Evolutionary conservation across 225 moss, liverwort and hornwort species (phyloP), one percentile per base, ranked within the genome.

Genomic region (Pleurozium schreberi): DNA sequence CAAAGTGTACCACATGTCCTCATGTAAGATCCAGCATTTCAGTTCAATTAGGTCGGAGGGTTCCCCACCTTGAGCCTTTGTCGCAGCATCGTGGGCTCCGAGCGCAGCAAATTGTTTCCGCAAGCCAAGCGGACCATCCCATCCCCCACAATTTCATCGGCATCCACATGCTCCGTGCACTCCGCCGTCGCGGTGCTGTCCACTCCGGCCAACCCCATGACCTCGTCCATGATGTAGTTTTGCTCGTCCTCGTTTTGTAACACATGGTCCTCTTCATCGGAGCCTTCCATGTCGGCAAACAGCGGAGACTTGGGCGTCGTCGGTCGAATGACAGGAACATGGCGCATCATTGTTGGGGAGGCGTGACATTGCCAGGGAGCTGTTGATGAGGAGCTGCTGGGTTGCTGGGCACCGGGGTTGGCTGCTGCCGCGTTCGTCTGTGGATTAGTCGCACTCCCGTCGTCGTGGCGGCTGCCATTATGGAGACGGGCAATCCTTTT

Each of bases 191-290:
- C 90, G 9, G 80, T 80, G 8, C 83, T 89, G 64, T 93, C 90
- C 49, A 90, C 93, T 42, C 91, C 91, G 7, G 55, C 88, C 73
- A 93, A 92, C 5, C 93, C 95, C 89, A 97, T 93, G 18, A 92
- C 96, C 84, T 97, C 95, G 6, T 94, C 93, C 91, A 98, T 95
- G 61, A 95, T 83, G 50, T 95, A 96, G 66, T 90, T 92, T 79
- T 96, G 96, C 47, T 97, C 96, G 38, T 97, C 98, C 78, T 95
- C 96, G 60, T 95, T 96, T 71, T 94, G 94, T 28, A 99, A 52
- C 12, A 97, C 96, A 63, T 99, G 96, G 87, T 99, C 97, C 85
- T 97, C 98, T 86, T 99, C 98, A 55, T 99, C 98, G 5, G 98
- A 97, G 8, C 96, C 97, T 83, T 99, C 98, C 96, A 97, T 93